Evolutionary conservation across 2,329 filamentous ascomycete species (phyloP).

Genomic region (Aspergillus pseudoterreus): DNA sequence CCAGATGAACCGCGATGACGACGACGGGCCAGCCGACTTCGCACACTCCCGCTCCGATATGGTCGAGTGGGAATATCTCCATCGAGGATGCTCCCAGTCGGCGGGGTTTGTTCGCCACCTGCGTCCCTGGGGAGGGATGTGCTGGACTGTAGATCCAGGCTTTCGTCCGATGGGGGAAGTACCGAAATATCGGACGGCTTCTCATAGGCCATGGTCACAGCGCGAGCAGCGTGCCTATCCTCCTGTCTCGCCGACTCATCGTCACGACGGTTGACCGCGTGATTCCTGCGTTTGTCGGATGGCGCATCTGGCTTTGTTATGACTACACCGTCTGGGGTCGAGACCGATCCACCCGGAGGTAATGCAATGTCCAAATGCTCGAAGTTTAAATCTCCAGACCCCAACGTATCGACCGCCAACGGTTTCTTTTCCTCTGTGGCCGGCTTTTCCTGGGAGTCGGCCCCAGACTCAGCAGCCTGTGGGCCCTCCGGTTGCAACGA

Average conservation of each 20-base stretch:
- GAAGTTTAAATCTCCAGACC: constrained; percentile 81
- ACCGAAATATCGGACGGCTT: constrained; percentile 37
- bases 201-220: constrained; percentile 59
- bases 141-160: constrained; percentile 26
- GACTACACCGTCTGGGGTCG: constrained; percentile 36
- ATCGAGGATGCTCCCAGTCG: constrained; percentile 62
- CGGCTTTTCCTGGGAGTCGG: constrained; percentile 21
- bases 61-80: constrained; percentile 54
- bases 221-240: constrained; percentile 56
- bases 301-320: constrained; percentile 33
- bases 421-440: constrained; percentile 55
- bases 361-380: constrained; percentile 74
- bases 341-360: constrained; percentile 30
- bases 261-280: constrained; percentile 40
- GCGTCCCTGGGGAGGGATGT: constrained; percentile 27
- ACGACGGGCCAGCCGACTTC: constrained; percentile 60
- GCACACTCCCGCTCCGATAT: constrained; percentile 64
- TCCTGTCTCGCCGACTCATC: constrained; percentile 55
- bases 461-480: constrained; percentile 20
- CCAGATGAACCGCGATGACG: constrained; percentile 81
- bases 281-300: constrained; percentile 33
- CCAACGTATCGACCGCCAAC: constrained; percentile 81
- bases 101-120: constrained; percentile 62
- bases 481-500: constrained; percentile 30
- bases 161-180: constrained; percentile 39